phyloP scores from a whole-genome alignment of 2,329 filamentous ascomycete genomes.

The Xylariaceae sp. region DNA sequence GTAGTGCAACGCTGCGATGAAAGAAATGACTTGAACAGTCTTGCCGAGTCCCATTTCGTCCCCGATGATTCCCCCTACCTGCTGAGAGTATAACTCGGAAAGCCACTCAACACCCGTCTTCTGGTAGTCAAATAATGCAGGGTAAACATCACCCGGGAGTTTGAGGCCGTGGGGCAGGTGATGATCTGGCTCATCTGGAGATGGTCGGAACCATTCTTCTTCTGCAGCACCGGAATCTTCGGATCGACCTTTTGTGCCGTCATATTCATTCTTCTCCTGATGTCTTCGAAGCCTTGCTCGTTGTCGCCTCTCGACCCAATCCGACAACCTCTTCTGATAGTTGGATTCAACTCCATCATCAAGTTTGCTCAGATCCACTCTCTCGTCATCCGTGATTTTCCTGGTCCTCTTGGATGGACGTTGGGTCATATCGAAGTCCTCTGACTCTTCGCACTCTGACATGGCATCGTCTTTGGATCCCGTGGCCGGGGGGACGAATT shows the following conservation, averaged over 20 bases:
- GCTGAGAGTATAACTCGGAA: constrained; percentile 84
- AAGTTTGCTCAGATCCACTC: constrained; percentile 55
- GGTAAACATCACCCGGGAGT: constrained; percentile 88
- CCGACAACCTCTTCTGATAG: constrained; percentile 71
- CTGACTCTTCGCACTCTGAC: constrained; percentile 34
- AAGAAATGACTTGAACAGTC: constrained; percentile 71
- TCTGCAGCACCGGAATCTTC: constrained; percentile 38
- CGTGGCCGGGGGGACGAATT: constrained; percentile 40
- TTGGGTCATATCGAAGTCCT: constrained; percentile 40
- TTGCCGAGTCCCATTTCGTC: constrained; percentile 99
- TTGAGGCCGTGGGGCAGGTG: constrained; percentile 71
- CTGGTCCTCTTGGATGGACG: constrained; percentile 41
- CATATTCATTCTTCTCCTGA: constrained; percentile 32
- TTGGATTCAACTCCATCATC: constrained; percentile 87
- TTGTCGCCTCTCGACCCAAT: constrained; percentile 68
- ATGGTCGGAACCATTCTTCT: constrained; percentile 77
- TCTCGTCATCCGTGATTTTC: constrained; percentile 39
- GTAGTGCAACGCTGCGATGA: constrained; percentile 87
- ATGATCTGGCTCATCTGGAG: constrained; percentile 77
- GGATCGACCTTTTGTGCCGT: constrained; percentile 38
- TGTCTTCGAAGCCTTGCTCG: constrained; percentile 50
- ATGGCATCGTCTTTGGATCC: constrained; percentile 31
- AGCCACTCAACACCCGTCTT: constrained; percentile 97
- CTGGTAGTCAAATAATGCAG: constrained; percentile 92
- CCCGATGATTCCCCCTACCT: constrained; percentile 89